Conservation (phyloP, 768 basidiomycete genomes). For the Tulasnella sp. region DNA sequence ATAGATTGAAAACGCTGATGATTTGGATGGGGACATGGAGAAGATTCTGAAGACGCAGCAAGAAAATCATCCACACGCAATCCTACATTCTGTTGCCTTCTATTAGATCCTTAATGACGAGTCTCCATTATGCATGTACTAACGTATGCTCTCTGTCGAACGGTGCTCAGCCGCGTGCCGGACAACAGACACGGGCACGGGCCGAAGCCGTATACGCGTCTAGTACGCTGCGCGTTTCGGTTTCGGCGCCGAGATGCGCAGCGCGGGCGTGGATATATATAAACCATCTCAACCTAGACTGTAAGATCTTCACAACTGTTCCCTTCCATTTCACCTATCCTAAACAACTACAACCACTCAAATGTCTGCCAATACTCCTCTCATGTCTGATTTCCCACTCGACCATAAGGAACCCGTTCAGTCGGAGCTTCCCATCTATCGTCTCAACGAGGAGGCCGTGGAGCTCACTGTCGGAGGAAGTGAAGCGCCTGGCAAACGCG, state of each 20-base stretch:
- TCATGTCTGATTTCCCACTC: conserved; percentile 9
- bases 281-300: no score
- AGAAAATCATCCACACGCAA: conserved; percentile 81
- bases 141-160: no score
- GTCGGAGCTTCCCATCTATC: not conserved
- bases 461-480: conserved; percentile 5
- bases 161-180: no score
- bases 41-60: conserved; percentile 74
- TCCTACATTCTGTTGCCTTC: conserved; percentile 85
- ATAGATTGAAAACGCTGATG: conserved; percentile 75
- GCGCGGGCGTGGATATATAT: no score
- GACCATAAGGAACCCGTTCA: not conserved
- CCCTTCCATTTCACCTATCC: not conserved
- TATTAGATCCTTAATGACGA: conserved; percentile 39
- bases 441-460: not conserved
- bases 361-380: conserved; percentile 3
- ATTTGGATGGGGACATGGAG: conserved; percentile 88
- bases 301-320: no score
- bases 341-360: not conserved
- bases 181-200: no score
- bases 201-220: no score
- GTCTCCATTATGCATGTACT: no score
- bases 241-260: no score
- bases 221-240: no score
- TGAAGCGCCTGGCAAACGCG: not conserved